Percentiles rank a stretch among this genome's conserved stretches.
phyloP scores from a whole-genome alignment of 2,329 filamentous ascomycete species.

The Penicillium sp. region DNA sequence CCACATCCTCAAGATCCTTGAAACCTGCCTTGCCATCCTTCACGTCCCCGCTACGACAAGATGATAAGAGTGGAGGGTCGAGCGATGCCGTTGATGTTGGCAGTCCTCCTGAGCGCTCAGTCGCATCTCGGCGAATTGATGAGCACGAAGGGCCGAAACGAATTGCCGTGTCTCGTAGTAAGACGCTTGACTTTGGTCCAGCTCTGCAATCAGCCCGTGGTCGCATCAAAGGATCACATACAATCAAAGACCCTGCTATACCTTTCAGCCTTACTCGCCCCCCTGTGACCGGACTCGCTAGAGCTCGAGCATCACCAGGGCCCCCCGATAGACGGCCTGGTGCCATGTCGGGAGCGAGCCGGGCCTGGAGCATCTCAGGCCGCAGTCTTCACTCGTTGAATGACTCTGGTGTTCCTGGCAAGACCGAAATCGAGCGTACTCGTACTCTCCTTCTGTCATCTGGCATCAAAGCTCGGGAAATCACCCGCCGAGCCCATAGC shows the following conservation, averaged over 20 bases:
- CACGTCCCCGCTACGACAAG: slow-evolving; percentile 51
- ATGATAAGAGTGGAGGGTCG: slow-evolving; percentile 39
- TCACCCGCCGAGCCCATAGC: slow-evolving; percentile 66
- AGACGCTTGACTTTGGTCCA: slow-evolving; percentile 38
- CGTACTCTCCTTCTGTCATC: slow-evolving; percentile 76
- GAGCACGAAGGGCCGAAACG: slow-evolving; percentile 19
- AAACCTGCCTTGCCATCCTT: slow-evolving; percentile 56
- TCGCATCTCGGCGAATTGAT: slow-evolving; percentile 16
- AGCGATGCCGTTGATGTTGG: slow-evolving; percentile 23
- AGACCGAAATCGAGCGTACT: slow-evolving; percentile 78
- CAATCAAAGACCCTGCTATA: slow-evolving; percentile 34
- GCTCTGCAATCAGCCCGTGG: slow-evolving; percentile 28
- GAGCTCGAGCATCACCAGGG: slow-evolving; percentile 40
- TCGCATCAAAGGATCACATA: slow-evolving; percentile 28
- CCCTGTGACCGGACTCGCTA: slow-evolving; percentile 53
- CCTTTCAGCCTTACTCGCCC: slow-evolving; percentile 41
- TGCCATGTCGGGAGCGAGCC: slow-evolving; percentile 44
- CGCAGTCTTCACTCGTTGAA: slow-evolving; percentile 45
- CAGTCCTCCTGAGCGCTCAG: slow-evolving; percentile 18
- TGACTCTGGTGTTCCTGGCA: slow-evolving; percentile 54
- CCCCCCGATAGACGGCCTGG: slow-evolving; percentile 39
- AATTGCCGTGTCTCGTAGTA: slow-evolving; percentile 20
- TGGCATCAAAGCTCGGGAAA: slow-evolving; percentile 87
- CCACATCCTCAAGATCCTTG: slow-evolving; percentile 43
- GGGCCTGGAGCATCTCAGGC: slow-evolving; percentile 64